Percentiles rank a stretch among this genome's conserved stretches.
Conservation (phyloP, 2,329 filamentous ascomycete genomes). For the Xylariaceae sp. region DNA sequence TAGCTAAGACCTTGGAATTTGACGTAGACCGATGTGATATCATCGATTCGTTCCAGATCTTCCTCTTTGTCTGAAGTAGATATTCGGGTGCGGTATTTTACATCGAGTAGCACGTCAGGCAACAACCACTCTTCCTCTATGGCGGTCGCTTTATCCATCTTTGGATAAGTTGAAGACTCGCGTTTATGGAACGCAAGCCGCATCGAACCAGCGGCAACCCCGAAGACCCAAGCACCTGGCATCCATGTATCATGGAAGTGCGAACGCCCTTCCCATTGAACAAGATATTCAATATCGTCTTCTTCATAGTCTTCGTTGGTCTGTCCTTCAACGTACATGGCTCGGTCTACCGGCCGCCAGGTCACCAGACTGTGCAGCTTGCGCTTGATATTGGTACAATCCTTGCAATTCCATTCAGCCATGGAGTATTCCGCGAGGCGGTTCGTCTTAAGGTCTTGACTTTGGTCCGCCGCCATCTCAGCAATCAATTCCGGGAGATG, state of each 20-base stretch:
- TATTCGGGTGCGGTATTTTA: conserved; percentile 56
- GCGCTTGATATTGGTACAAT: conserved; percentile 61
- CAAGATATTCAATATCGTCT: conserved; percentile 82
- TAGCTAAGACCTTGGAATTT: conserved; percentile 93
- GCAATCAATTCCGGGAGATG: conserved; percentile 61
- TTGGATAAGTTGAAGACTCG: conserved; percentile 58
- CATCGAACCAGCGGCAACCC: conserved; percentile 59
- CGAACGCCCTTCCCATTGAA: conserved; percentile 80
- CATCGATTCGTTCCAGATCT: conserved; percentile 66
- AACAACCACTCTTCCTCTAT: conserved; percentile 83
- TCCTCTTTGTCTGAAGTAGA: conserved; percentile 58
- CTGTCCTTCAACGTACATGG: conserved; percentile 50
- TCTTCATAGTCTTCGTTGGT: conserved; percentile 57
- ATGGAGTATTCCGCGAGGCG: conserved; percentile 66
- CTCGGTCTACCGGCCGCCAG: conserved; percentile 69
- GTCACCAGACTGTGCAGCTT: conserved; percentile 79
- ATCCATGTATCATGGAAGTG: conserved; percentile 84
- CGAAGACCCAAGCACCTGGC: conserved; percentile 84
- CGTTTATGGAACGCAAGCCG: conserved; percentile 73
- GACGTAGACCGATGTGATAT: conserved; percentile 71
- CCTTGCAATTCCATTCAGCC: conserved; percentile 71
- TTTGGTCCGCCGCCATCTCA: conserved; percentile 32
- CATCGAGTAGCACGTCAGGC: conserved; percentile 83
- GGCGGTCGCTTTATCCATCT: conserved; percentile 69
- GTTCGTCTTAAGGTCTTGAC: conserved; percentile 51